Evolutionary conservation across 495 filamentous ascomycete species (phyloP), one percentile per base, ranked within the genome.

Genomic region (Annulohypoxylon maeteangense): DNA sequence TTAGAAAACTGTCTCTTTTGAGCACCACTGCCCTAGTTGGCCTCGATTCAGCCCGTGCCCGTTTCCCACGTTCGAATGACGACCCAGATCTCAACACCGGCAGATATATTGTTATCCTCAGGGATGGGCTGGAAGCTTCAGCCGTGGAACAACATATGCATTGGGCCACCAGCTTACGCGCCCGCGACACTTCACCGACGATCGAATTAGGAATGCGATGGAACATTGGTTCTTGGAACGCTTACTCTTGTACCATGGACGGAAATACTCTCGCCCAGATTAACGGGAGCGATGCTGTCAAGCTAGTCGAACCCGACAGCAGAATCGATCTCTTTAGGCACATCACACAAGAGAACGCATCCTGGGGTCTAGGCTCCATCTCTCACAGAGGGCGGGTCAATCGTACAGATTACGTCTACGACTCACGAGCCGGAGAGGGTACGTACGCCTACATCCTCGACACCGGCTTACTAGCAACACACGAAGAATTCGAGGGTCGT

Each of bases 351-450:
- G 57, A 65, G 22, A 71, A 75, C 51, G 79, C 86, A 16, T 79
- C 89, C 12, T 91, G 86, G 86, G 88, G 88, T 32, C 80, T 91
- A 8, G 83, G 83, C 47, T 78, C 83, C 69, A 82, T 90, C 68
- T 89, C 87, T 23, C 86, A 88, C 79, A 77, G 76, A 34, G 71
- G 67, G 4, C 23, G 72, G 16, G 75, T n/a, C n/a, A n/a, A 81
- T 59, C 76, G 76, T 56, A 85, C 81, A 34, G 77, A 77, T 65
- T 91, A 90, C 76, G 68, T 87, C 70, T 91, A 90, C 67, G 87
- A 90, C 59, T 75, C 74, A 42, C 72, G 74, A 44, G 88, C 84
- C n/a, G 88, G 89, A 32, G 45, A 77, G 18, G 86, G 85, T 31
- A 83, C 83, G 25, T 87, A 74, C 48, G 86, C 83, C 53, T 90